Evolutionary conservation across 805 yeast species (phyloP).

Genomic region (Kuraishia cidri): DNA sequence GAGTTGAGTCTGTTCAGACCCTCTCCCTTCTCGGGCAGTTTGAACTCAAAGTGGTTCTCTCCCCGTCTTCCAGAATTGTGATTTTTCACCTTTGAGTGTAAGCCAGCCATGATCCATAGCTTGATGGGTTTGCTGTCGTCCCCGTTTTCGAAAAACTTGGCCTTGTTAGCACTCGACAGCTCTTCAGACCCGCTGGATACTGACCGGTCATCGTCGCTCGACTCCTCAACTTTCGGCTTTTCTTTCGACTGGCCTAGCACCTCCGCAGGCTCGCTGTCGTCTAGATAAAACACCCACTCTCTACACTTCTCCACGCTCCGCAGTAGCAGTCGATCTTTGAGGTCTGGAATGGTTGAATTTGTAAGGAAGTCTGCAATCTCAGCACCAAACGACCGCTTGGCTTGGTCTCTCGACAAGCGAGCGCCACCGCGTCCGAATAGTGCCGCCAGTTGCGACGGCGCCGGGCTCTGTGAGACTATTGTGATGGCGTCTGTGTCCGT

Average conservation of each 20-base stretch:
- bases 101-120: slow-evolving; percentile 12
- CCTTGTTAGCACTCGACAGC: too few species aligned
- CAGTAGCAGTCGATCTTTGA: neutral
- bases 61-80: slow-evolving; percentile 1
- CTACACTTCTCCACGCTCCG: neutral
- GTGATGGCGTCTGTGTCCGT: too few species aligned
- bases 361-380: neutral
- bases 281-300: too few species aligned
- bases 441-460: too few species aligned
- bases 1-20: slow-evolving; percentile 8
- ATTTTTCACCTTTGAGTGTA: slow-evolving; percentile 7
- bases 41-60: slow-evolving; percentile 7
- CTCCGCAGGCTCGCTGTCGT: too few species aligned
- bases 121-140: slow-evolving; percentile 5
- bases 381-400: neutral
- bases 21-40: slow-evolving; percentile 11
- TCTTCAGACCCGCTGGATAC: too few species aligned
- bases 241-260: too few species aligned
- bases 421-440: too few species aligned
- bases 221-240: too few species aligned
- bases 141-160: too few species aligned
- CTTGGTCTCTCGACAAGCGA: neutral
- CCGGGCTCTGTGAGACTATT: too few species aligned
- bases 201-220: too few species aligned
- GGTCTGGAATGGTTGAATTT: neutral